A percentile compares a stretch with the other conserved stretches of the same genome.
Conservation (phyloP, 1,284 basidiomycete genomes). For the Cerioporus squamosus region DNA sequence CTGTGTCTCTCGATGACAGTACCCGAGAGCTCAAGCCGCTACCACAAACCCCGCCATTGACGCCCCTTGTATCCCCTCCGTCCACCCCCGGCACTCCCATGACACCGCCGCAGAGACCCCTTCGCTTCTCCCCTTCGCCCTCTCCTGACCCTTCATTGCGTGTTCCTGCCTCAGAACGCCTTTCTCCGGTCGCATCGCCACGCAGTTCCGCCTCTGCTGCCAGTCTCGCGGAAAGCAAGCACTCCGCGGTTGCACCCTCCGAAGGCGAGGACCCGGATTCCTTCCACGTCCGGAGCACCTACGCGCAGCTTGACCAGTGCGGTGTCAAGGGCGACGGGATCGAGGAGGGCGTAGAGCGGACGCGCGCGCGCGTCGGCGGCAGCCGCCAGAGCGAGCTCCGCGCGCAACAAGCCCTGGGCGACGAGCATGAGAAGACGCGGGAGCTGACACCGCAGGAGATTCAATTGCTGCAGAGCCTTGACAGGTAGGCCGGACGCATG, state of each 20-base stretch:
- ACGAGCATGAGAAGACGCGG: constrained; percentile 59
- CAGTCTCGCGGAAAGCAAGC: constrained; percentile 51
- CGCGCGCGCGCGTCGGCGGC: constrained; percentile 77
- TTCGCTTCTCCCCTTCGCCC: constrained; percentile 13
- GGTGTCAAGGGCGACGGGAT: constrained; percentile 93
- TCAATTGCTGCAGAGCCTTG: constrained; percentile 70
- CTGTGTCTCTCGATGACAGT: constrained; percentile 11
- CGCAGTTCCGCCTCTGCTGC: constrained; percentile 41
- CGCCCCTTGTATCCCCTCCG: constrained; percentile 23
- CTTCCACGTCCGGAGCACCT: constrained; percentile 87
- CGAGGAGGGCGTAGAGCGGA: constrained; percentile 90
- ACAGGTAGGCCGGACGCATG: constrained; percentile 63
- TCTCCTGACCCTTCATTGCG: constrained; percentile 21
- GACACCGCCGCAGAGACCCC: constrained; percentile 12
- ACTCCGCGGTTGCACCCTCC: constrained; percentile 60
- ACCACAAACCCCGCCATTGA: constrained; percentile 19
- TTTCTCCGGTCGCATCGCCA: constrained; percentile 32
- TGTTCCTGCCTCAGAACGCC: constrained; percentile 5
- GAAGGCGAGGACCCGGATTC: constrained; percentile 85
- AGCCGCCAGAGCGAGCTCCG: constrained; percentile 63
- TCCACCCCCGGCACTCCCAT: constrained; percentile 17
- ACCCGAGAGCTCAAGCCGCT: constrained; percentile 12
- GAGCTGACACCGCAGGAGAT: constrained; percentile 69
- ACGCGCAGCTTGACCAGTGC: constrained; percentile 81
- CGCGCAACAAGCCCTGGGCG: constrained; percentile 57